These are phyloP conservation scores for Agrostemma githago DNA, from an alignment of 148 eudicot species.

Conservation along the genomic window DNA sequence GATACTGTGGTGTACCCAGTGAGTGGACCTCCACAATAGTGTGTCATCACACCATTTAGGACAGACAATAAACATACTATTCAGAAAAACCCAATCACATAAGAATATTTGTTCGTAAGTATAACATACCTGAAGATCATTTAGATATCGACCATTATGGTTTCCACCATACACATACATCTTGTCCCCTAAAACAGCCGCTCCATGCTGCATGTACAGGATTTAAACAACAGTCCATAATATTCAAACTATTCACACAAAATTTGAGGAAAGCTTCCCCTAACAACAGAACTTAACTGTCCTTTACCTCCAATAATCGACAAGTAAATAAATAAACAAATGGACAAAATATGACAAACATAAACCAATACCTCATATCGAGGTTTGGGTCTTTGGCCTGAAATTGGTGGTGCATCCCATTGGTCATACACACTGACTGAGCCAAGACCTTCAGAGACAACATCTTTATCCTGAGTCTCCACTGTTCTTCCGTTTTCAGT, in stretches of 20 bases:
- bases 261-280: background rate
- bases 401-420: constrained; percentile 73
- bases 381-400: constrained; percentile 75
- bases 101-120: background rate
- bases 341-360: background rate
- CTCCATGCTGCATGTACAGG: constrained; percentile 72
- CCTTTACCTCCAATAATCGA: background rate
- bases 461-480: constrained; percentile 87
- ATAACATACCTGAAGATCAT: constrained; percentile 79
- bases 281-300: background rate
- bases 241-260: background rate
- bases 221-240: constrained; percentile 12
- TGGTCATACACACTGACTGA: constrained; percentile 79
- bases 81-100: background rate
- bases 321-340: background rate
- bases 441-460: constrained; percentile 69
- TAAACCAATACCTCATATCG: constrained; percentile 82
- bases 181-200: constrained; percentile 84
- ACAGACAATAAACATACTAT: background rate
- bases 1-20: background rate
- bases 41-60: background rate
- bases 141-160: constrained; percentile 97
- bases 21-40: background rate
- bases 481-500: constrained; percentile 52
- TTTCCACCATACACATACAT: constrained; percentile 95